Evolutionary conservation across 495 filamentous ascomycete species (phyloP), one percentile per base, ranked within the genome.

Genomic region (Aspergillus taichungensis): DNA sequence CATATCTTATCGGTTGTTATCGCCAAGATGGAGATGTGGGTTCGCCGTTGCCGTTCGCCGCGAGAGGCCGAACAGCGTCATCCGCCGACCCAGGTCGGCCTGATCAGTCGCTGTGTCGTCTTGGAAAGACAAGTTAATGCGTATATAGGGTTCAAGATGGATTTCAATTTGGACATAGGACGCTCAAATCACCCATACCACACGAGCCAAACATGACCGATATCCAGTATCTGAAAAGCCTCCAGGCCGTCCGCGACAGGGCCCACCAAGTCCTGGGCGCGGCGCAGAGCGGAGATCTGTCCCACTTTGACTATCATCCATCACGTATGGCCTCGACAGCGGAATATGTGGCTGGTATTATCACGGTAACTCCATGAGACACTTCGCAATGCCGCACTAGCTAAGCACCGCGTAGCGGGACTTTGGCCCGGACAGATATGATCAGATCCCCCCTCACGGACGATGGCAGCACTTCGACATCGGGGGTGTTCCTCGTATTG

Each of bases 381-480:
- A 24, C 8, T n/a, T 31, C 9, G 29, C 8, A 35, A 13, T 32
- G 6, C 37, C 39, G 34, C 18, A 33, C 30, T 37, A 3, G 37
- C 27, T 13, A 10, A 8, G 14, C 1, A 36, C 12, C 18, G 31
- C 6, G 43, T 8, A 78, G 76, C 63, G 76, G 40, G 76, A 79
- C 54, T 78, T 71, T 48, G 74, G 71, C 14, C 75, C 76, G 0
- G 66, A 76, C 50, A 53, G 45, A 33, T 79, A 73, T 50, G 44
- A 76, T 35, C 40, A 48, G 1, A 69, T 69, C 31, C 88, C 88
- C 3, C 79, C 83, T 8, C 88, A 94, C 57, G 88, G 88, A 39
- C 76, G 88, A 30, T 89, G 88, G 79, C 88, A 95, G 63, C 88
- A 95, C 58, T 95, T 95, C 54, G 81, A 85, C 39, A 80, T 90